Base-by-base conservation (phyloP, 352 stramenopile genomes). In the Globisporangium ultimum region DNA sequence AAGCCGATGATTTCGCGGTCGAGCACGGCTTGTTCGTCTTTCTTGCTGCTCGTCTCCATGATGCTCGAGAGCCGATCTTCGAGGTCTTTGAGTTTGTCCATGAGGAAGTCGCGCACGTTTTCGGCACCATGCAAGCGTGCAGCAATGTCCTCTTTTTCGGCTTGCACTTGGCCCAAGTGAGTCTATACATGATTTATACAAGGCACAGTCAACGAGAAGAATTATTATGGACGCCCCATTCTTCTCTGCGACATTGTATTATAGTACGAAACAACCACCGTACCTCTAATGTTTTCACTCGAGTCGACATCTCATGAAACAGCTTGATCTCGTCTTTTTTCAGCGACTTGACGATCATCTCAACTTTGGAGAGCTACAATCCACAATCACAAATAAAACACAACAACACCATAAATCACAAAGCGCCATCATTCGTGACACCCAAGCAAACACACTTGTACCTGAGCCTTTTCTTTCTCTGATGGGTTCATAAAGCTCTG, bases 1-100 rank as follows among this genome's bases (percentile, higher is more conserved):
- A 92, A 94, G 0, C 82, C 84, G 34, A 94, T 92, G 56, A 94
- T 91, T 56, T 94, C 84, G 20, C 80, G 84, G 42, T 94, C 84
- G 54, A 92, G 62, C 17, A 57, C 56, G 7, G 72, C 74, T 47
- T 92, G 82, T 41, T 87, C 82, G 24, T 92, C 80, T 49, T 88
- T 87, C 53, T 90, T 85, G 0, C 64, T 48, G 11, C 64, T 71
- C 3, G 50, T 65, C 24, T 86, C 81, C 69, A 88, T 89, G 50
- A 64, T 78, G 5, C 52, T 68, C 13, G 78, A 61, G 5, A 94
- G 58, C 5, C 67, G 76, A 41, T 91, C 80, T 69, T 94, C 84
- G 14, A 88, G 54, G 12, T 91, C 78, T 48, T 88, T 89, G 17
- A 94, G 70, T 45, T 92, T 94, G 41, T 90, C 80, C 82, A 94